Base-by-base conservation (phyloP, 257 asterid genomes). In the Salvia hispanica region DNA sequence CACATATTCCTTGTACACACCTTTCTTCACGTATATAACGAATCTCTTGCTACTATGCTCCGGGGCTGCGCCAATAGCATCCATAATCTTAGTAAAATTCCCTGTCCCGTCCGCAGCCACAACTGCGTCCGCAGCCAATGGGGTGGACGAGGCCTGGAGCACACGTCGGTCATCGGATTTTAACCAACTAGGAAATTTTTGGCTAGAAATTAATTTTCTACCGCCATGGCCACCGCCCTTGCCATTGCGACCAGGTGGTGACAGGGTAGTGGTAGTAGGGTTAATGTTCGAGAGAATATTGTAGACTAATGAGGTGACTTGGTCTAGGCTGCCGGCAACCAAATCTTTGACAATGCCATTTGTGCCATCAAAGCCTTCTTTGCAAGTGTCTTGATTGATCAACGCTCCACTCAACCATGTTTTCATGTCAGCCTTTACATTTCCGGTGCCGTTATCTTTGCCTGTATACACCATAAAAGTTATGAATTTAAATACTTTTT, bases 351-450 rank as follows among this genome's bases (percentile, higher is more conserved):
- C 57, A 0, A 63, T 62, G 51, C 69, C 36, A 5, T 74, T 76
- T 9, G 79, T 80, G 10, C 81, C 87, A 6, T 80, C 81, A n/a
- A 84, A 76, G 16, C 86, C 89, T 62, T 84, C 86, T 13, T 44
- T 57, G 78, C 91, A 87, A 5, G 91, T 80, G 28, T 82, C 89
- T 75, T 81, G 91, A 59, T 84, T 84, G 15, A 58, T 53, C 2
- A 87, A 58, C 9, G 85, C 87, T 18, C 82, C 84, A 64, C 86
- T 84, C 25, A 85, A 58, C 91, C 89, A 81, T 66, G 95, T 79
- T 53, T 81, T 79, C 76, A 85, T 72, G 40, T 87, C 86, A 1
- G 77, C 62, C 5, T 79, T 76, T 31, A 69, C 37, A 39, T 84
- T 76, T 3, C 87, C 87, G 0, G 89, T 79, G 54, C 85, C 62